Conservation (phyloP, 352 stramenopile species). For the Albugo candida region DNA sequence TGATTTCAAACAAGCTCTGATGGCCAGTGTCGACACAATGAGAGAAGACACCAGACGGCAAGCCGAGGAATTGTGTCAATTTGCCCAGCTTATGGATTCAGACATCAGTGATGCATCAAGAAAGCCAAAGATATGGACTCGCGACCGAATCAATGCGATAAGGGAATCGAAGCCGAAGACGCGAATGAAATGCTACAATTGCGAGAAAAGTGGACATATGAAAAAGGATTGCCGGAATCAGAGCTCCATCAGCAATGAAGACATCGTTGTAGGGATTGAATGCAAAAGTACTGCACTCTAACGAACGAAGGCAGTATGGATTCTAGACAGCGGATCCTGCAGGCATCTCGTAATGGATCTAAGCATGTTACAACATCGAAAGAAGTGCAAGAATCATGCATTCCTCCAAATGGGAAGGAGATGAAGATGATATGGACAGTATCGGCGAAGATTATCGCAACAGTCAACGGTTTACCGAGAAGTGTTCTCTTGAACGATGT, state of each 20-base stretch:
- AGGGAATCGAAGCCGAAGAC: neutral
- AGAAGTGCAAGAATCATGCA: neutral
- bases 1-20: conserved; percentile 4
- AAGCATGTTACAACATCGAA: neutral
- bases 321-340: neutral
- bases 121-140: too few relatives aligned
- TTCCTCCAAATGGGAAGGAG: neutral
- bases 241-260: neutral
- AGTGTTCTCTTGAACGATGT: neutral
- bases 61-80: conserved; percentile 4
- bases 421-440: neutral
- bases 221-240: neutral
- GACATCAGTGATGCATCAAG: neutral
- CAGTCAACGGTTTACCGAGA: neutral
- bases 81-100: conserved; percentile 2
- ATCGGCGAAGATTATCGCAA: neutral
- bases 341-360: neutral
- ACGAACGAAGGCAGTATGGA: neutral
- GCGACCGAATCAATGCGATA: neutral
- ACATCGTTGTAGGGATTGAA: neutral
- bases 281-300: neutral
- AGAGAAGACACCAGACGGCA: conserved; percentile 1
- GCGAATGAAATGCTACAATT: neutral
- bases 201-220: neutral
- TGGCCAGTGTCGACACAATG: neutral